Base-by-base conservation (phyloP, 202 grass and related monocot species). In the Eragrostis tef region DNA sequence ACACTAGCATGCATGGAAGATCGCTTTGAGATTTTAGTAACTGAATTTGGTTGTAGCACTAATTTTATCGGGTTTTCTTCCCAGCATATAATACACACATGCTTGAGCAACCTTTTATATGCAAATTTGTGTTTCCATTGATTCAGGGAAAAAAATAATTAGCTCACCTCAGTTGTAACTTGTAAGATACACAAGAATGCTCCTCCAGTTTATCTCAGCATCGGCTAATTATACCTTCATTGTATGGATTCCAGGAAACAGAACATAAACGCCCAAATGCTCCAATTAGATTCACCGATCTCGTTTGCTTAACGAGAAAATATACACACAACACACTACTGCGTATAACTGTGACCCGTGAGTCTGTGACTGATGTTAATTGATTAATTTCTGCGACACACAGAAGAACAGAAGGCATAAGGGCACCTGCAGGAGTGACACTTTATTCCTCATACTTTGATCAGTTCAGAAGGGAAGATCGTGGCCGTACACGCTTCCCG, bases 361-460 rank as follows among this genome's bases (percentile, higher is more conserved):
- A 71, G 27, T 78, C 14, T 62, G 73, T 14, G 53, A 71, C 43
- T 78, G 65, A 71, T 63, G 75, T 11, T 52, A 79, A 62, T 47
- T 70, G 51, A 59, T 16, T 14, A 26, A 52, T 79, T 53, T 43
- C 22, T 52, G 44, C 20, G 19, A 9, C 45, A 48, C 12, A 64
- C 16, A 29, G 5, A 58, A 57, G 67, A 14, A 51, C 39, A 41
- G 21, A 71, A 62, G 59, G 64, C 57, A 47, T 65, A 8, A 10
- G 6, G 11, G 19, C 53, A 81, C 64, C 12, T 42, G 51, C 9
- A 25, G 47, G 46, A 54, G 7, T 39, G 83, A 42, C 78, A 74
- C 68, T 91, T 88, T 78, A 91, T 91, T 88, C 86, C 79, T 71
- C 56, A 29, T 67, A 51, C 57, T 66, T 79, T 51, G 67, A 76